phyloP scores from a whole-genome alignment of 1,284 basidiomycete species.

The Ganoderma lucidum region DNA sequence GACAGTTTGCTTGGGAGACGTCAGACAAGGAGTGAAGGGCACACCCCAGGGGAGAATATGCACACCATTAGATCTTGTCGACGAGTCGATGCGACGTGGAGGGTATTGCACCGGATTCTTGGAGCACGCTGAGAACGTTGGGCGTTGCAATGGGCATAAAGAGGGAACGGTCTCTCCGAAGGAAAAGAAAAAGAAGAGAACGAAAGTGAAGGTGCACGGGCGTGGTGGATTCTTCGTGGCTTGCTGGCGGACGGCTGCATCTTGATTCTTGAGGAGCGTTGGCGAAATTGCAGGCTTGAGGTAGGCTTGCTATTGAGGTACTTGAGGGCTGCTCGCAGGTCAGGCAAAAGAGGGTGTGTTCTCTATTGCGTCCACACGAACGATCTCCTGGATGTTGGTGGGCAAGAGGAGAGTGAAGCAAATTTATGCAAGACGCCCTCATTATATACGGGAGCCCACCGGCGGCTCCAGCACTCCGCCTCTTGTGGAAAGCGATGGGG shows the following conservation, averaged over 20 bases:
- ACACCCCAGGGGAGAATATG: not conserved
- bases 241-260: slow-evolving; percentile 25
- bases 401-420: slow-evolving; percentile 27
- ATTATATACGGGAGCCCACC: slow-evolving; percentile 23
- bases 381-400: slow-evolving; percentile 33
- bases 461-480: slow-evolving; percentile 10
- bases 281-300: not conserved
- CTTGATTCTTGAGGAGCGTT: slow-evolving; percentile 12
- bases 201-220: slow-evolving; percentile 23
- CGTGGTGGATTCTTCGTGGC: slow-evolving; percentile 18
- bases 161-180: slow-evolving; percentile 31
- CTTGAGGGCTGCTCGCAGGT: slow-evolving; percentile 8
- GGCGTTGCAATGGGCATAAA: slow-evolving; percentile 32
- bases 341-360: slow-evolving; percentile 28
- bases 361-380: slow-evolving; percentile 25
- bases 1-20: slow-evolving; percentile 28
- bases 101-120: slow-evolving; percentile 16
- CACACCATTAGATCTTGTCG: slow-evolving; percentile 28
- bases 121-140: slow-evolving; percentile 15
- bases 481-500: slow-evolving; percentile 26
- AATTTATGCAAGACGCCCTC: slow-evolving; percentile 16
- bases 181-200: slow-evolving; percentile 23
- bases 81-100: not conserved
- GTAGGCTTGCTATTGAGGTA: not conserved
- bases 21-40: not conserved